Conservation (phyloP, 345 rosid species). For the Salix brachista region DNA sequence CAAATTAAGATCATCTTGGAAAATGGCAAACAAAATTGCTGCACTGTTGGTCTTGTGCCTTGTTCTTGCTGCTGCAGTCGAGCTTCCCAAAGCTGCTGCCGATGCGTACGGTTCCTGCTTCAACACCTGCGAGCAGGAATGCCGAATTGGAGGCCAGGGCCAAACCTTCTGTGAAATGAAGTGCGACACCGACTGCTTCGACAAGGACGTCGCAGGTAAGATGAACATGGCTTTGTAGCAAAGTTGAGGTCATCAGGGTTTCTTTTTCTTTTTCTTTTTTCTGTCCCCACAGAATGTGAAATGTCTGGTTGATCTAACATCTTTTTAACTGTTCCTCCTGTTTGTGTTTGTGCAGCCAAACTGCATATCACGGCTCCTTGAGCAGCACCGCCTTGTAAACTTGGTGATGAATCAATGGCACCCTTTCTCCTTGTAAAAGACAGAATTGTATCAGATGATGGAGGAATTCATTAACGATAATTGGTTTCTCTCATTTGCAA, state of each 20-base stretch:
- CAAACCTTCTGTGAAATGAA: constrained; percentile 30
- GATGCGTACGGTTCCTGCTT: constrained; percentile 5
- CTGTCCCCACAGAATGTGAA: too few relatives aligned
- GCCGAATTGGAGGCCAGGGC: constrained; percentile 13
- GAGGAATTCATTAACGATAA: background rate
- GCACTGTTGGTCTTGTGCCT: constrained; percentile 23
- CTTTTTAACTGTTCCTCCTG: too few relatives aligned
- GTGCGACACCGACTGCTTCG: constrained; percentile 33
- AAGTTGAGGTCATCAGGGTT: background rate
- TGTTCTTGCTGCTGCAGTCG: constrained; percentile 15
- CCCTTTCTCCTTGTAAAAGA: background rate
- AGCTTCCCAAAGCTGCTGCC: background rate
- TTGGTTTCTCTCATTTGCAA: background rate
- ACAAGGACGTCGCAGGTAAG: constrained; percentile 17
- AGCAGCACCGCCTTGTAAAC: background rate
- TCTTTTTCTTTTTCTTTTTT: background rate
- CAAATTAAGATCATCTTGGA: background rate
- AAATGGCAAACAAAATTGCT: constrained; percentile 26
- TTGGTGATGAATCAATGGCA: background rate
- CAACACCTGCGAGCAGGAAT: constrained; percentile 8
- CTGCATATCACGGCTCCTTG: background rate
- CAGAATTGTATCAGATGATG: background rate
- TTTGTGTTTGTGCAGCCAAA: background rate
- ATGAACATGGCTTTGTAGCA: too few relatives aligned
- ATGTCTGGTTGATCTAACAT: too few relatives aligned